Conservation (phyloP, 331 rosid genomes). For the Ulmus americana region DNA sequence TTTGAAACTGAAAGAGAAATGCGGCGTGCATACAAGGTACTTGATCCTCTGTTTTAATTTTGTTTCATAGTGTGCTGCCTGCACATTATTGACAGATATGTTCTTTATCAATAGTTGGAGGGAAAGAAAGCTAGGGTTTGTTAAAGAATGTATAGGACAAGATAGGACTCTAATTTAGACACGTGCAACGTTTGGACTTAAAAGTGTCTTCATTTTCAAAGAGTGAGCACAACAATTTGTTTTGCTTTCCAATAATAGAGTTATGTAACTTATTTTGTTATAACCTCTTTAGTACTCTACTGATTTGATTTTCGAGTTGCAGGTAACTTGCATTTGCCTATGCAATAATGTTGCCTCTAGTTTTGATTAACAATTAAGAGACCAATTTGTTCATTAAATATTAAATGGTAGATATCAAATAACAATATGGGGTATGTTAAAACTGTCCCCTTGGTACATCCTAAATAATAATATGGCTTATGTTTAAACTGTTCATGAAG, state of each 20-base stretch:
- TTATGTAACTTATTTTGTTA: too few relatives aligned
- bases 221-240: too few relatives aligned
- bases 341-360: not conserved
- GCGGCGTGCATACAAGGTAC: conserved; percentile 71
- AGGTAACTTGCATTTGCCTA: not conserved
- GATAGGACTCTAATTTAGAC: too few relatives aligned
- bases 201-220: too few relatives aligned
- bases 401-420: not conserved
- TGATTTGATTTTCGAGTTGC: not conserved
- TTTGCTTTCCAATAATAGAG: too few relatives aligned
- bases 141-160: not conserved
- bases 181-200: too few relatives aligned
- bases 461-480: not conserved
- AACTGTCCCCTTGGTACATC: not conserved
- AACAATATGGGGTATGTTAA: not conserved
- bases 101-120: not conserved
- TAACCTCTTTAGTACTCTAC: not conserved
- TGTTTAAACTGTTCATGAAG: not conserved
- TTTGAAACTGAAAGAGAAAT: conserved; percentile 74
- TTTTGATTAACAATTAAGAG: not conserved
- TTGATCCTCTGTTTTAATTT: not conserved
- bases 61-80: not conserved
- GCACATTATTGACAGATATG: not conserved
- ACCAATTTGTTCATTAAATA: not conserved
- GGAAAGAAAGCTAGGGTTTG: not conserved